Evolutionary conservation across 768 basidiomycete genomes (phyloP).

Genomic region (Serendipita sp.): DNA sequence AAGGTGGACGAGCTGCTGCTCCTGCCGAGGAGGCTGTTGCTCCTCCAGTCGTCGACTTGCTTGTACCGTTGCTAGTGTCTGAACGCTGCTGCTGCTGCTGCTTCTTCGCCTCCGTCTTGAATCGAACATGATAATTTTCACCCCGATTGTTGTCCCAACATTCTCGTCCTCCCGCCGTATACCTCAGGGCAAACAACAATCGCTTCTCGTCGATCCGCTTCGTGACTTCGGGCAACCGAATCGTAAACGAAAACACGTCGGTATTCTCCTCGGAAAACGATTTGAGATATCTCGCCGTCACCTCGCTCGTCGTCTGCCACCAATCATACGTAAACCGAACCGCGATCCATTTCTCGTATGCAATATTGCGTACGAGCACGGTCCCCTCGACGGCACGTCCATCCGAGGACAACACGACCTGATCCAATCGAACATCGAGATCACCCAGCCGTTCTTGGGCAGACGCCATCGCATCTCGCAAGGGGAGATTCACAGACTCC

Average conservation of each 20-base stretch:
- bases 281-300: conserved; percentile 58
- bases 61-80: background rate
- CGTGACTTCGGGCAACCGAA: conserved; percentile 57
- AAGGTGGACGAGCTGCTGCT: background rate
- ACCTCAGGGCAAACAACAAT: conserved; percentile 62
- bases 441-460: background rate
- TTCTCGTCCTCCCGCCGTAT: conserved; percentile 40
- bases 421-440: background rate
- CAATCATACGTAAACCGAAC: conserved; percentile 84
- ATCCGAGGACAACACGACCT: background rate
- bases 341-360: conserved; percentile 74
- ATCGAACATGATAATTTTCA: conserved; percentile 61
- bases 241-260: background rate
- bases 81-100: no score
- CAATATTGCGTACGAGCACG: conserved; percentile 67
- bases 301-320: conserved; percentile 95
- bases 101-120: conserved; percentile 22
- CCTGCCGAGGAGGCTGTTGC: background rate
- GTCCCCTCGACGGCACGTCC: conserved; percentile 38
- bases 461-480: conserved; percentile 10
- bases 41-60: background rate
- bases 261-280: conserved; percentile 14
- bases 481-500: conserved; percentile 53
- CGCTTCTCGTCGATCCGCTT: conserved; percentile 60
- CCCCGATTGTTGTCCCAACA: conserved; percentile 87